Percentiles rank a stretch among this genome's conserved stretches.
Evolutionary conservation across 176 grass and related monocot species (phyloP).

Genomic region (Microstegium vimineum): DNA sequence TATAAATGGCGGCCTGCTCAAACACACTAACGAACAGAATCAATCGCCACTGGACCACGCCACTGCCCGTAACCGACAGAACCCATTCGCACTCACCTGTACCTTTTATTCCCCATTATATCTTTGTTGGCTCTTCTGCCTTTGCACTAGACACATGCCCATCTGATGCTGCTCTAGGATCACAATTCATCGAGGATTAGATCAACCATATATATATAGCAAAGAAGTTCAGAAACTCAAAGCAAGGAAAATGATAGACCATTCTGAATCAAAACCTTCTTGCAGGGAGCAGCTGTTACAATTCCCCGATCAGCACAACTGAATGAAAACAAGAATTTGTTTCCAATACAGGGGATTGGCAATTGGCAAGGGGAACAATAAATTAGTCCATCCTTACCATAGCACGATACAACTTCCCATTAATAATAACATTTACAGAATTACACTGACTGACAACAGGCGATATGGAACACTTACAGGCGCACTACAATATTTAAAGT

Average conservation of each 20-base stretch:
- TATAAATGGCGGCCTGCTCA: conserved; percentile 2
- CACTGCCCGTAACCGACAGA: conserved; percentile 15
- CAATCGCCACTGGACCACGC: conserved; percentile 21
- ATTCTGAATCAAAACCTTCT: not conserved
- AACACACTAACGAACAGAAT: conserved; percentile 25
- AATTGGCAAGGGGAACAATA: not conserved
- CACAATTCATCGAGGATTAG: not conserved
- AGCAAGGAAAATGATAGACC: not conserved
- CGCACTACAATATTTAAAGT: conserved; percentile 23
- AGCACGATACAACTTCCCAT: not conserved
- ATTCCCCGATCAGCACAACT: not conserved
- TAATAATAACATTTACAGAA: conserved; percentile 46
- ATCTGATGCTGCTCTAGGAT: not conserved
- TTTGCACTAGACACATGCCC: not conserved
- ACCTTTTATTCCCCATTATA: conserved; percentile 19
- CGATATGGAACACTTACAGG: conserved; percentile 39
- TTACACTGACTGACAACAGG: conserved; percentile 1
- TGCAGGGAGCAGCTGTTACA: not conserved
- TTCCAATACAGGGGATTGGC: not conserved
- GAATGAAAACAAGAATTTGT: not conserved
- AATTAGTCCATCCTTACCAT: not conserved
- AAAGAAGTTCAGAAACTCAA: not conserved
- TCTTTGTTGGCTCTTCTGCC: not conserved
- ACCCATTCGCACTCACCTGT: not conserved
- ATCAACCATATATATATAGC: not conserved